Base-by-base conservation (phyloP, 2,329 filamentous ascomycete species). In the Ophiostoma australiae region DNA sequence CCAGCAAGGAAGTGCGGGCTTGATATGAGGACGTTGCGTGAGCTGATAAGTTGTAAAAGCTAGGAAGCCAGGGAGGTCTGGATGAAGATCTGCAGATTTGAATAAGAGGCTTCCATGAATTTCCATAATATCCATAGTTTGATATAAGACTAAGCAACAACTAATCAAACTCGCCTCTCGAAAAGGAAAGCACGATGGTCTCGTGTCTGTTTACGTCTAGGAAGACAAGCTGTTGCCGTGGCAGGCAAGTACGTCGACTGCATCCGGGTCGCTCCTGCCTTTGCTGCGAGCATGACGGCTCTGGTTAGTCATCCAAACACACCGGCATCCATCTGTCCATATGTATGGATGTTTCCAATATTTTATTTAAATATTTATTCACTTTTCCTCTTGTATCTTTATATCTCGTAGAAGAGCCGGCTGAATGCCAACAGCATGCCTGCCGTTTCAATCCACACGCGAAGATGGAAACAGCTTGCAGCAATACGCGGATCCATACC, bases 171-270 rank as follows among this genome's bases (percentile, higher is more conserved):
- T 39, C 37, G 4, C 15, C 17, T 6, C 17, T 48, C 5, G 2
- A 58, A 58, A 27, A 58, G 58, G 58, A 63, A 63, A 27, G 58
- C 23, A 63, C 58, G 58, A 63, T 63, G 52, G 52, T 4, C 13
- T 35, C n/a, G 8, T 58, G 52, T 58, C 10, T 27, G 11, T 27
- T 27, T 15, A 27, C 44, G 44, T 48, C 13, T 1, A 58, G 23
- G 4, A 58, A 58, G 15, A 31, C 52, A 58, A 31, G n/a, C 52
- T 23, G 55, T 61, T 61, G 55, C 27, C 55, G 55, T 61, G 13
- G 13, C 58, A 33, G 44, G n/a, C 35, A 27, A n/a, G 2, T 20
- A 48, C 13, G 44, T 41, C 10, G 11, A 11, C 13, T 13, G 39
- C 55, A 31, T 20, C 5, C 5, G 27, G 27, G 27, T 63, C 58